Evolutionary conservation across 768 basidiomycete species (phyloP).

Genomic region (Amanita molliuscula): DNA sequence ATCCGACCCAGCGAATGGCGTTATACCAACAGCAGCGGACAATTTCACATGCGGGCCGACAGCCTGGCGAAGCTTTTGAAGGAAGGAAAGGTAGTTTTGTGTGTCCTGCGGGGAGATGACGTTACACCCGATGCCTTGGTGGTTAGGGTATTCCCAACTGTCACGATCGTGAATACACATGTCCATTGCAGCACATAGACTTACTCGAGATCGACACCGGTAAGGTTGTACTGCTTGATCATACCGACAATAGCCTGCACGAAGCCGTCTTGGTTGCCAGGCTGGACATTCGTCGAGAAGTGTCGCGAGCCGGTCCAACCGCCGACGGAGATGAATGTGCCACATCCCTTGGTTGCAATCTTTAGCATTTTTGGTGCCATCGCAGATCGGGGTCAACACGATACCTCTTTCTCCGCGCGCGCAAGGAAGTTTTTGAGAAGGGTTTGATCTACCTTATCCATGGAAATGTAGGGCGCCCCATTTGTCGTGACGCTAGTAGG

Average conservation of each 20-base stretch:
- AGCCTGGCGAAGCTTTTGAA: conserved; percentile 54
- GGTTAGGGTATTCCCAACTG: conserved; percentile 78
- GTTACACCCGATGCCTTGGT: conserved; percentile 64
- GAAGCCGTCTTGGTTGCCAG: conserved; percentile 50
- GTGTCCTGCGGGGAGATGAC: conserved; percentile 48
- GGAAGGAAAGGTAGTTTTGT: conserved; percentile 67
- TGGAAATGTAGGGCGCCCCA: conserved; percentile 20
- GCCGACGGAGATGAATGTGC: conserved; percentile 51
- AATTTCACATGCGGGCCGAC: conserved; percentile 46
- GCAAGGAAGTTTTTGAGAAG: conserved; percentile 47
- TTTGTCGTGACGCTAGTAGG: conserved; percentile 24
- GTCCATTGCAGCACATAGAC: conserved; percentile 7
- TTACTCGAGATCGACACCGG: conserved; percentile 49
- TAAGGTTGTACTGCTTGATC: conserved; percentile 37
- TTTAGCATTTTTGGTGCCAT: neutral
- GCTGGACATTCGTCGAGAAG: conserved; percentile 52
- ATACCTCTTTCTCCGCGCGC: conserved; percentile 32
- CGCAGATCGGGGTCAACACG: conserved; percentile 5
- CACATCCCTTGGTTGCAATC: conserved; percentile 26
- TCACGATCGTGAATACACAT: neutral
- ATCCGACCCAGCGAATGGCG: conserved; percentile 34
- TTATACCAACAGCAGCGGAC: conserved; percentile 31
- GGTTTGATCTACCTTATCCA: conserved; percentile 31
- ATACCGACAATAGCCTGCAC: conserved; percentile 46
- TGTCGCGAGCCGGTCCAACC: conserved; percentile 60